These are phyloP conservation scores for Pseudohyphozyma bogoriensis DNA, from an alignment of 768 basidiomycete genomes.

Conservation along the genomic window DNA sequence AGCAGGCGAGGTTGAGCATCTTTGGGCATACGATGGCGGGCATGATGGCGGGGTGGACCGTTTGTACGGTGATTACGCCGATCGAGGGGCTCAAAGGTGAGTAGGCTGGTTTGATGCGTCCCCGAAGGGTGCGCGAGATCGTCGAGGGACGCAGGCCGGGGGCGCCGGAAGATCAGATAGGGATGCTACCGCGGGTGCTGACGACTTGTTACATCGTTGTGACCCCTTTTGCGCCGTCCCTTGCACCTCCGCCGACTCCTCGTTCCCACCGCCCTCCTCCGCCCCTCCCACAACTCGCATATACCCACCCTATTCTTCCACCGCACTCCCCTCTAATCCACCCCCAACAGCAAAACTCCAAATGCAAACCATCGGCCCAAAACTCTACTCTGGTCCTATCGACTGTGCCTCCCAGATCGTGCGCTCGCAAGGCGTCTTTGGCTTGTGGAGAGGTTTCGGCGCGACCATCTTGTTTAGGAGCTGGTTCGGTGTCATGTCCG, in stretches of 20 bases:
- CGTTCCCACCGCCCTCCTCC: too few species aligned
- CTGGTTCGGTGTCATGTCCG: constrained; percentile 46
- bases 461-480: constrained; percentile 62
- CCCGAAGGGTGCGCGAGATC: too few species aligned
- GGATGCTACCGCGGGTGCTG: constrained; percentile 7
- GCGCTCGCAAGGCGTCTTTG: constrained; percentile 51
- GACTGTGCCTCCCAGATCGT: constrained; percentile 59
- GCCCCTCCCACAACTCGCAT: too few species aligned
- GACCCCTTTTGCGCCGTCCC: too few species aligned
- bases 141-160: too few species aligned
- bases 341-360: constrained; percentile 61
- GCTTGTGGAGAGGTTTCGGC: constrained; percentile 66
- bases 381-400: constrained; percentile 6
- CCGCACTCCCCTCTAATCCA: too few species aligned
- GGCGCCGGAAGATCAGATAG: too few species aligned
- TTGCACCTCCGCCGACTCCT: too few species aligned
- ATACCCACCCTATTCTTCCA: too few species aligned
- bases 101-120: constrained; percentile 21
- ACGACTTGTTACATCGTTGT: too few species aligned
- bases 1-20: constrained; percentile 48
- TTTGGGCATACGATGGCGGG: constrained; percentile 55
- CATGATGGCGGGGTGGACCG: constrained; percentile 58
- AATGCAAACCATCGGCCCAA: constrained; percentile 45
- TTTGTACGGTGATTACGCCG: constrained; percentile 61
- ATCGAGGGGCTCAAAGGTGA: constrained; percentile 66